Percentiles rank a stretch among this genome's conserved stretches.
These are phyloP conservation scores for Salix arbutifolia DNA, from an alignment of 345 rosid genomes.

Conservation along the genomic window DNA sequence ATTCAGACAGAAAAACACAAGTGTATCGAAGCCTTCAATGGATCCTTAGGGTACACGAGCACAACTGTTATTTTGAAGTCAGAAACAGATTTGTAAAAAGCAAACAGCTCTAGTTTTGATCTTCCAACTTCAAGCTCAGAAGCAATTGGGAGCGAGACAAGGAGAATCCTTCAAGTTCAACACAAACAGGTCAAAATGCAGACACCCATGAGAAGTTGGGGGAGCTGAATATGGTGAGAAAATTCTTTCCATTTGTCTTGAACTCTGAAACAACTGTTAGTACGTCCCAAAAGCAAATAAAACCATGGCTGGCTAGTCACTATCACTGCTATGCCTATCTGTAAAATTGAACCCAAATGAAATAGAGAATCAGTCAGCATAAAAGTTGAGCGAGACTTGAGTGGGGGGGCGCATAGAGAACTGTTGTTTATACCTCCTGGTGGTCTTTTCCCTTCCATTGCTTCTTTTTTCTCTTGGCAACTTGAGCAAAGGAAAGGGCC, in stretches of 20 bases:
- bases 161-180: slow-evolving; percentile 11
- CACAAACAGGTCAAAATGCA: slow-evolving; percentile 31
- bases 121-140: slow-evolving; percentile 23
- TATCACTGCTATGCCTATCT: slow-evolving; percentile 80
- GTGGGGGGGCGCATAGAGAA: neutral
- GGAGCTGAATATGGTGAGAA: slow-evolving; percentile 22
- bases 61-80: slow-evolving; percentile 21
- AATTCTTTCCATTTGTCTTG: slow-evolving; percentile 32
- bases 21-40: slow-evolving; percentile 19
- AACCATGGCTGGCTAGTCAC: slow-evolving; percentile 60
- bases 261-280: slow-evolving; percentile 39
- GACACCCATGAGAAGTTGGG: slow-evolving; percentile 24
- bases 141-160: slow-evolving; percentile 14
- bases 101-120: slow-evolving; percentile 16
- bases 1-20: slow-evolving; percentile 18
- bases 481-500: slow-evolving; percentile 96
- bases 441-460: slow-evolving; percentile 93
- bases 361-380: slow-evolving; percentile 11
- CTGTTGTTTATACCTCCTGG: slow-evolving; percentile 54
- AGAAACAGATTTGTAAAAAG: slow-evolving; percentile 24
- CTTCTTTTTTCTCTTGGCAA: slow-evolving; percentile 97
- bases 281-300: slow-evolving; percentile 14
- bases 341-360: slow-evolving; percentile 25
- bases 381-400: neutral
- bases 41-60: slow-evolving; percentile 26